phyloP scores from a whole-genome alignment of 176 grass and related monocot genomes.

The Bonia amplexicaulis region DNA sequence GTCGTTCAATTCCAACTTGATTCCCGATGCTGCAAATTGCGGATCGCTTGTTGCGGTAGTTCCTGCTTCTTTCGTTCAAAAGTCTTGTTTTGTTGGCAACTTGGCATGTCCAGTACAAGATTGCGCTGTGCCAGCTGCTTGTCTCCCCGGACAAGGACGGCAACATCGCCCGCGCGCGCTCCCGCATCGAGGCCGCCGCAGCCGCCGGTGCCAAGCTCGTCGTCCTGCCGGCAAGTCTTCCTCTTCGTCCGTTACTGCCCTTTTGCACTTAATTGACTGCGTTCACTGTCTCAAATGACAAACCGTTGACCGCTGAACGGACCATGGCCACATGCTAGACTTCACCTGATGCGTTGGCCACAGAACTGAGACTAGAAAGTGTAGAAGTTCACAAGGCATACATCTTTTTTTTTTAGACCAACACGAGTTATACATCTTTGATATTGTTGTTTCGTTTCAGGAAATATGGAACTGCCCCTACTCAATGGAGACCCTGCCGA shows the following conservation, averaged over 20 bases:
- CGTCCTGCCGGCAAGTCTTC: conserved; percentile 46
- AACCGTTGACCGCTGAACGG: not conserved
- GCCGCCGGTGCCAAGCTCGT: conserved; percentile 46
- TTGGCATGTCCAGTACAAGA: conserved; percentile 42
- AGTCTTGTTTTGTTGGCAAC: not conserved
- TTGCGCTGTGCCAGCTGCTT: conserved; percentile 52
- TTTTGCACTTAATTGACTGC: not conserved
- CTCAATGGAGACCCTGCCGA: conserved; percentile 38
- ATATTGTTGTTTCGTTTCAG: conserved; percentile 1
- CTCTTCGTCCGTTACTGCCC: not conserved
- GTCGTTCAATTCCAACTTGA: not conserved
- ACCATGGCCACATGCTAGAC: not conserved
- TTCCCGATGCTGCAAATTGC: not conserved
- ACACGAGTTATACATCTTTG: not conserved
- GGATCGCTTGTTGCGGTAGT: not conserved
- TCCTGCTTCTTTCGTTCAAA: not conserved
- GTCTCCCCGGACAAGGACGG: conserved; percentile 42
- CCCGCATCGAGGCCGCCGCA: conserved; percentile 33
- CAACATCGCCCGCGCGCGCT: conserved; percentile 50
- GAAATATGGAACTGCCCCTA: conserved; percentile 70
- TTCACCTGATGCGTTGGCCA: not conserved
- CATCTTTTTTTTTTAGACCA: no score
- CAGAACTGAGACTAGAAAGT: not conserved
- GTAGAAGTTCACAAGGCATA: not conserved
- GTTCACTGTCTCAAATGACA: not conserved